A percentile compares a stretch with the other conserved stretches of the same genome.
Evolutionary conservation across 2,329 filamentous ascomycete genomes (phyloP).

Genomic region (Pestalotiopsis sp.): DNA sequence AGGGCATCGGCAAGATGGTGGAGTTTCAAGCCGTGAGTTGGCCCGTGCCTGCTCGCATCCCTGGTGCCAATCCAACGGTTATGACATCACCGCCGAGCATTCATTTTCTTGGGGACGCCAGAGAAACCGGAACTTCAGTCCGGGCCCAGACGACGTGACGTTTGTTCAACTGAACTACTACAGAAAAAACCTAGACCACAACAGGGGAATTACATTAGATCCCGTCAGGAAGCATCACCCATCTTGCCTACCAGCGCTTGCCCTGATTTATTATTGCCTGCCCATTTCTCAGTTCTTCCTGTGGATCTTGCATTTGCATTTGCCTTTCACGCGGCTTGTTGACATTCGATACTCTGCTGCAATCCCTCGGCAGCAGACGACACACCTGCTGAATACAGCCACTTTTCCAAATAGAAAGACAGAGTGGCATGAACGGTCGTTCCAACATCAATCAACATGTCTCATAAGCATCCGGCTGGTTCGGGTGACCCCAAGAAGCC

Average conservation of each 20-base stretch:
- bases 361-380: neutral
- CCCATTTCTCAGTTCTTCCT: no score
- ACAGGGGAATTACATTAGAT: neutral
- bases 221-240: neutral
- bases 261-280: no score
- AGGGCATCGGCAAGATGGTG: neutral
- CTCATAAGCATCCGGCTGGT: neutral
- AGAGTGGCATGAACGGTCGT: neutral
- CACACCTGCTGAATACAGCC: neutral
- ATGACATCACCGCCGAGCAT: constrained; percentile 4
- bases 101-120: neutral
- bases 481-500: neutral
- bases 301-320: neutral
- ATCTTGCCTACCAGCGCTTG: neutral
- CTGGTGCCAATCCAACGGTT: constrained; percentile 3
- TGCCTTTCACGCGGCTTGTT: neutral
- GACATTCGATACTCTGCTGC: neutral
- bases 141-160: neutral
- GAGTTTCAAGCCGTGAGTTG: neutral
- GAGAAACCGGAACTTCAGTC: neutral
- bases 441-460: neutral
- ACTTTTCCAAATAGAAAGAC: neutral
- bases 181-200: neutral
- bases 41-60: neutral
- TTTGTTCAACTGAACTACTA: neutral